Conservation (phyloP, 2,329 filamentous ascomycete genomes). For the Aspergillus terreus region DNA sequence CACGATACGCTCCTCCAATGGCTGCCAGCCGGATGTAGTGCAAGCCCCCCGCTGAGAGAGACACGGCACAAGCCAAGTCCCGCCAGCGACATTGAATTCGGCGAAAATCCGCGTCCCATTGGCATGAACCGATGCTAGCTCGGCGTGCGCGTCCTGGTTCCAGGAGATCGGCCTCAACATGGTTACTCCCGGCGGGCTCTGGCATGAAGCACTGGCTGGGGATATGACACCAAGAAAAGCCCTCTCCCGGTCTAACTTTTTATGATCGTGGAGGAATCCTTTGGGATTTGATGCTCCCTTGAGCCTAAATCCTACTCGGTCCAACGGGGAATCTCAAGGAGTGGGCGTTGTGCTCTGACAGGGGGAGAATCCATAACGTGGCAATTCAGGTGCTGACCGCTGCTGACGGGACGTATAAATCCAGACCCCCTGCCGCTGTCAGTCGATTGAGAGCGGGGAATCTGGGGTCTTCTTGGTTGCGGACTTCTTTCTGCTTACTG, state of each 20-base stretch:
- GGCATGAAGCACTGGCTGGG: background rate
- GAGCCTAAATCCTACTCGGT: constrained; percentile 6
- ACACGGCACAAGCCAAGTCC: background rate
- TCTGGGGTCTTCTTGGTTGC: background rate
- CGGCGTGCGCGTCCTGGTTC: no score
- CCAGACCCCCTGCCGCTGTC: no score
- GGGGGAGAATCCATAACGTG: no score
- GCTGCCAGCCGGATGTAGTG: background rate
- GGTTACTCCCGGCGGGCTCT: no score
- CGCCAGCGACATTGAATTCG: background rate
- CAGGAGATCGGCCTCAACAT: no score
- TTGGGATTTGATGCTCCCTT: constrained; percentile 6
- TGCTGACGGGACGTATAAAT: no score
- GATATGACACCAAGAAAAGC: background rate
- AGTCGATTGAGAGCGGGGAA: background rate
- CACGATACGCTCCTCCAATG: background rate
- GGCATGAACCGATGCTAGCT: no score
- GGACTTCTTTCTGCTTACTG: background rate
- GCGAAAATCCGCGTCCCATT: no score
- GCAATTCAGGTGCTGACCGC: no score
- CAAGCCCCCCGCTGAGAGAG: background rate
- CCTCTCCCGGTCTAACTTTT: background rate
- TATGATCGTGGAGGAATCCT: constrained; percentile 25
- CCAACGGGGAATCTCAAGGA: background rate
- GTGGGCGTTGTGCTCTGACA: background rate